Evolutionary conservation across 441 rosid species (phyloP).

Genomic region (Arabidopsis lyrata): DNA sequence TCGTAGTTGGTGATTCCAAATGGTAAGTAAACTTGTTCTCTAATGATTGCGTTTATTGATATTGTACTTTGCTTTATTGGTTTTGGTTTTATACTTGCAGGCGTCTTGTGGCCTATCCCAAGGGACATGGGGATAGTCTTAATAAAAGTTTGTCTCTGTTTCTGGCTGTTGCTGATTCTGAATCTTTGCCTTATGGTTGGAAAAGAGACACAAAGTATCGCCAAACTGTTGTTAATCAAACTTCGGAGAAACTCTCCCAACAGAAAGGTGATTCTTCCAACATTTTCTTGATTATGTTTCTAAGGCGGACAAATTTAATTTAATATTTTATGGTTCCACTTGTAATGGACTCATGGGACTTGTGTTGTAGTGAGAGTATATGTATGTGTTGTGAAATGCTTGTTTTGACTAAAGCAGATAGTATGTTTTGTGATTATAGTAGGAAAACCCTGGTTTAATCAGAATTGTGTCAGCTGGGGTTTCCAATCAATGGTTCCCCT

Average conservation of each 20-base stretch:
- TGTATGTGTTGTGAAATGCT: no score
- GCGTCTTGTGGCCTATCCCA: background rate
- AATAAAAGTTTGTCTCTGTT: background rate
- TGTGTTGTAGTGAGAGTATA: no score
- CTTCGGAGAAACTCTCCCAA: background rate
- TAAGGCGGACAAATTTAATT: no score
- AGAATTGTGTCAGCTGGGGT: no score
- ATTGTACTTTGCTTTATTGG: background rate
- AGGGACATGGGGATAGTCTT: rapidly evolving
- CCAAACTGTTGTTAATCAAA: conserved; percentile 19
- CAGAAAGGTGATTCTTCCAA: background rate
- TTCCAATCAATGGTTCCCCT: no score
- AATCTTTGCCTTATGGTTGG: conserved; percentile 30
- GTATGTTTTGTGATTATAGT: no score
- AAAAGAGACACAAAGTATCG: background rate
- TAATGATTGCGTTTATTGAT: background rate
- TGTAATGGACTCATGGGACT: no score
- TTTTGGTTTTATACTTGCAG: background rate
- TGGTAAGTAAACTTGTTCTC: background rate
- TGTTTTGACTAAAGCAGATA: no score
- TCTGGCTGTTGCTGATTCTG: background rate
- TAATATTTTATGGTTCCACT: no score
- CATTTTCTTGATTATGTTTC: no score
- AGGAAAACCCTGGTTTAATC: no score
- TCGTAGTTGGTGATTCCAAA: background rate